Percentiles rank a stretch among this genome's conserved stretches.
phyloP scores from a whole-genome alignment of 2,329 filamentous ascomycete genomes.

The Colletotrichum limetticola region DNA sequence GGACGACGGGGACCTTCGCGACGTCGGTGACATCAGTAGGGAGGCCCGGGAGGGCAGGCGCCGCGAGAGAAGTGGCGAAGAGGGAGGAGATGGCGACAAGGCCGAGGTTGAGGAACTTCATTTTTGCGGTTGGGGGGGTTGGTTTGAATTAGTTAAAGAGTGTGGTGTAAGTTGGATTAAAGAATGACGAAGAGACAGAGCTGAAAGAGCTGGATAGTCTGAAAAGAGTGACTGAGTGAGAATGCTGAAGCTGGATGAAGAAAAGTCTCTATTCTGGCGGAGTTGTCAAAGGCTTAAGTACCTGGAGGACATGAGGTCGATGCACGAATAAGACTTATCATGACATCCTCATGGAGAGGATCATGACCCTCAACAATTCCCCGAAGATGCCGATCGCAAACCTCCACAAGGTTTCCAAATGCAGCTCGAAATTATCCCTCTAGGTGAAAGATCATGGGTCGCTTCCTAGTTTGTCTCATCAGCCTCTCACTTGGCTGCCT shows the following conservation, averaged over 20 bases:
- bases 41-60: slow-evolving; percentile 6
- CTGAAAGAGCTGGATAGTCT: background rate
- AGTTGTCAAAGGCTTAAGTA: slow-evolving; percentile 16
- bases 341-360: background rate
- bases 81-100: slow-evolving; percentile 21
- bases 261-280: background rate
- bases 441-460: background rate
- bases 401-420: background rate
- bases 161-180: slow-evolving; percentile 19
- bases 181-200: slow-evolving; percentile 2
- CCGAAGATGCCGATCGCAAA: slow-evolving; percentile 7
- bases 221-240: slow-evolving; percentile 31
- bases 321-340: background rate
- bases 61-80: slow-evolving; percentile 20
- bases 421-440: slow-evolving; percentile 7
- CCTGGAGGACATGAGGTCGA: background rate
- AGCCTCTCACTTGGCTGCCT: background rate
- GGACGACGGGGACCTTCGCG: background rate
- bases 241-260: slow-evolving; percentile 20
- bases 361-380: background rate
- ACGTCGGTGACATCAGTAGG: background rate
- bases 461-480: background rate
- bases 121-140: slow-evolving; percentile 9
- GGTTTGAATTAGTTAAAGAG: slow-evolving; percentile 4
- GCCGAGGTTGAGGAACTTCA: slow-evolving; percentile 30